Evolutionary conservation across 352 stramenopile genomes (phyloP), one percentile per base, ranked within the genome.

Genomic region (Globisporangium iwayamae): DNA sequence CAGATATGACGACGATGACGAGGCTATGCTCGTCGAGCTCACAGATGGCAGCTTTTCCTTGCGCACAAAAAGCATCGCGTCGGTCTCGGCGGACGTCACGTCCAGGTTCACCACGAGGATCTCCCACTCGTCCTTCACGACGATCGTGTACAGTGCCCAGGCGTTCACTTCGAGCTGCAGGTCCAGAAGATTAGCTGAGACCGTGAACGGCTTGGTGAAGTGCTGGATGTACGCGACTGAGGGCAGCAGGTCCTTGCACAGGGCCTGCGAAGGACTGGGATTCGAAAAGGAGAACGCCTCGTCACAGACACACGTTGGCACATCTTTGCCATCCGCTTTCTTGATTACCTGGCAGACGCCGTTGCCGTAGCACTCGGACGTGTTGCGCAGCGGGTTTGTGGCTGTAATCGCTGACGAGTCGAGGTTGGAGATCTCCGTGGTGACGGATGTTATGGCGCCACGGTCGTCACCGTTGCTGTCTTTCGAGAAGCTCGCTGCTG

Each of bases 281-380:
- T 72, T 71, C n/a, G 63, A 8, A 51, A 86, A 93, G 0, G 70
- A 61, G 67, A 87, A 90, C 0, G 80, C 79, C 60, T 86, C 80
- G 56, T 90, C 82, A 57, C 84, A 93, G 8, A 82, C 62, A 32
- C 84, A 93, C 2, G 50, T 71, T 20, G 84, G 80, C 5, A 79
- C 51, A 13, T 62, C 50, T 18, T 66, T 58, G 16, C 64, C 73
- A 9, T 41, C 58, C 0, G 67, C 60, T 20, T 65, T 61, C 0
- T 43, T 67, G 9, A 62, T 2, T 2, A 83, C 58, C 50, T 72
- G 66, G 32, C 84, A 93, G 14, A 86, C 76, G 18, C 84, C 84
- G 41, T 93, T 90, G 6, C 84, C 82, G 56, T 83, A 93, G 62
- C 84, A 93, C 48, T 90, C 81, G 13, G 84, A 85, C 0, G 77